Percentiles rank a stretch among this genome's conserved stretches.
Conservation (phyloP, 2,329 filamentous ascomycete genomes). For the Ceratocystis eucalypticola region DNA sequence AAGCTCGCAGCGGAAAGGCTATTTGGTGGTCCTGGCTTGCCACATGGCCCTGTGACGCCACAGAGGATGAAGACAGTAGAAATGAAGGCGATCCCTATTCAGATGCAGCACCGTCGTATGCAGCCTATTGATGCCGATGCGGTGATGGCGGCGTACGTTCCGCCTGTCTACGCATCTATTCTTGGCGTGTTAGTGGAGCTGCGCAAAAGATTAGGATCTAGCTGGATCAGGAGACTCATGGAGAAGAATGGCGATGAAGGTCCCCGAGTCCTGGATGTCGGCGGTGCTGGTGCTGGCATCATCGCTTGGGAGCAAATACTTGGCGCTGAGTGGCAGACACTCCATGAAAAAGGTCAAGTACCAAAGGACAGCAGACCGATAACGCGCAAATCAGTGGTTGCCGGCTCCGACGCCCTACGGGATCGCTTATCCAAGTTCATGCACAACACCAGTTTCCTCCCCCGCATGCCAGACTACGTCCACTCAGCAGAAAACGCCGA, state of each 20-base stretch:
- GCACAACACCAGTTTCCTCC: slow-evolving; percentile 82
- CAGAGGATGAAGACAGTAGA: slow-evolving; percentile 39
- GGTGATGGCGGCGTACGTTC: slow-evolving; percentile 55
- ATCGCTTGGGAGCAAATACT: slow-evolving; percentile 67
- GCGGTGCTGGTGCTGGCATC: slow-evolving; percentile 58
- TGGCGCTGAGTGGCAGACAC: slow-evolving; percentile 64
- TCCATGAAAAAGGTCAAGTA: slow-evolving; percentile 37
- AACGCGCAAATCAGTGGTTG: slow-evolving; percentile 68
- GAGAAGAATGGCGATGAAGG: slow-evolving; percentile 41
- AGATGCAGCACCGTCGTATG: slow-evolving; percentile 53
- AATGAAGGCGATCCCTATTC: slow-evolving; percentile 52
- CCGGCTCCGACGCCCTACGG: slow-evolving; percentile 61
- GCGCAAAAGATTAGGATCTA: slow-evolving; percentile 54
- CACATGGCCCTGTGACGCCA: slow-evolving; percentile 62
- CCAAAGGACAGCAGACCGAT: slow-evolving; percentile 33
- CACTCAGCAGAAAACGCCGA: slow-evolving; percentile 48
- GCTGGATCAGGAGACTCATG: slow-evolving; percentile 55
- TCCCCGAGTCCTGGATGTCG: slow-evolving; percentile 58
- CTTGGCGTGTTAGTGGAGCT: slow-evolving; percentile 59
- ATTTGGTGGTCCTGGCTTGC: slow-evolving; percentile 66
- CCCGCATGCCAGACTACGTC: slow-evolving; percentile 76
- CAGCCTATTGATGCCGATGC: slow-evolving; percentile 61
- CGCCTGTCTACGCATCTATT: slow-evolving; percentile 55
- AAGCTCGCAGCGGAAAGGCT: slow-evolving; percentile 54
- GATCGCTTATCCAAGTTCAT: slow-evolving; percentile 63